Base-by-base conservation (phyloP, 2,329 filamentous ascomycete genomes). In the Xylariaceae sp. region DNA sequence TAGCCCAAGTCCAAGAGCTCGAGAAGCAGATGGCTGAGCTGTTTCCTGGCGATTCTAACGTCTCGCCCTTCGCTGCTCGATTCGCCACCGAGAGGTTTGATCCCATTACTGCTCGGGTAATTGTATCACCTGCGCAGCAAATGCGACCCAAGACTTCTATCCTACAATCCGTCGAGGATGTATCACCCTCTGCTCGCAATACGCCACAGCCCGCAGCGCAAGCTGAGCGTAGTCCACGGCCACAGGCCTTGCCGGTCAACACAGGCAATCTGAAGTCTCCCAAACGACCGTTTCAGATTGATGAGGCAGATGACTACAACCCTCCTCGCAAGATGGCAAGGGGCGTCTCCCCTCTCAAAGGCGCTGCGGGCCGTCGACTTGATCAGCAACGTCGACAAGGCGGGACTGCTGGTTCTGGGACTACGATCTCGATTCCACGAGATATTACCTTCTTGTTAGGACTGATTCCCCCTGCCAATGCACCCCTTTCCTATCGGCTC, bases 21-120 rank as follows among this genome's bases (percentile, higher is more conserved):
- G 95, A 99, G 74, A 88, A 88, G 68, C 87, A 94, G 51, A 97
- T 99, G 92, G 83, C 84, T 18, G 92, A 96, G 69, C 81, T 97
- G n/a, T 99, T 91, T 73, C 92, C 92, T 0, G 87, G 92, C 60
- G 93, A 97, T 68, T 88, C 91, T 2, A 87, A 84, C 58, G 80
- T 96, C 45, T 77, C 81, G 11, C 85, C 86, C 61, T 97, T 97
- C 72, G 82, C 85, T 9, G 84, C 88, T 60, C 88, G 93, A 39
- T 96, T 89, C 73, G 83, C 87, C 3, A 81, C 82, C 0, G 80
- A 85, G 15, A 84, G 80, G 17, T 97, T 97, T 69, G 89, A 97
- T 71, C 92, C 92, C 2, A 88, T 92, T 23, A 81, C 82, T 8
- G 85, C 90, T n/a, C 88, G 88, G 23, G 87, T 91, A 48, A 89